These are phyloP conservation scores for Diplogelasinospora grovesii DNA, from an alignment of 495 filamentous ascomycete genomes.

Conservation along the genomic window DNA sequence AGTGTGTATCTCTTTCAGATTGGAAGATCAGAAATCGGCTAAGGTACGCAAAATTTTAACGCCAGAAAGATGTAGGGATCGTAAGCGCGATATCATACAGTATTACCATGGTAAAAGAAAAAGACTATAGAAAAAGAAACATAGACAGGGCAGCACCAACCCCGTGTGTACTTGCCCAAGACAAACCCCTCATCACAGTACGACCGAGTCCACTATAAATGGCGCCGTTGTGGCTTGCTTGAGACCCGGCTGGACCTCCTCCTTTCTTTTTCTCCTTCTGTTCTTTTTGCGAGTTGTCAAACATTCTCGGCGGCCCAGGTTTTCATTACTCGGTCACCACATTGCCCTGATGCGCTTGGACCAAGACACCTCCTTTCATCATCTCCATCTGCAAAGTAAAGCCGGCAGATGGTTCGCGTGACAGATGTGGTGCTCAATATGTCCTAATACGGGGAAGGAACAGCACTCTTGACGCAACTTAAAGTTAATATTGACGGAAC, in stretches of 20 bases:
- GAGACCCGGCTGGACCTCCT: constrained; percentile 8
- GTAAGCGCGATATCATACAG: too few species aligned
- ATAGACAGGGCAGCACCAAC: too few species aligned
- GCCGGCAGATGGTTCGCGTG: constrained; percentile 27
- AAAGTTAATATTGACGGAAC: constrained; percentile 18
- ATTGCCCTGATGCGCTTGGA: constrained; percentile 7
- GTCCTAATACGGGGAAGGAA: constrained; percentile 11
- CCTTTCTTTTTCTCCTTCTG: constrained; percentile 4
- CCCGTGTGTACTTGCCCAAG: too few species aligned
- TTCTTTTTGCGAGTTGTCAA: neutral
- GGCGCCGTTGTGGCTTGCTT: constrained; percentile 4
- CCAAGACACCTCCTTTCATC: constrained; percentile 10
- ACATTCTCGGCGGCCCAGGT: constrained; percentile 4
- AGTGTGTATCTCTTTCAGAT: constrained; percentile 12
- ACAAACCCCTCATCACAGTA: too few species aligned
- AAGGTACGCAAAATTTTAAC: too few species aligned
- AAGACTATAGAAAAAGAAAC: too few species aligned
- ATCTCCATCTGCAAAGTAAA: constrained; percentile 27
- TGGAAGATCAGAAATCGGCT: too few species aligned
- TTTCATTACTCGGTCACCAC: constrained; percentile 4
- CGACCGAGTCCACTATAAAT: neutral
- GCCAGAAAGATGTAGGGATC: too few species aligned
- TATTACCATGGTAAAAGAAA: too few species aligned
- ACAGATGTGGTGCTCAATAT: constrained; percentile 18
- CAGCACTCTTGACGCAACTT: constrained; percentile 8